A percentile compares a stretch with the other conserved stretches of the same genome.
These are phyloP conservation scores for Helotiales sp. DNA, from an alignment of 2,329 filamentous ascomycete species.

Conservation along the genomic window DNA sequence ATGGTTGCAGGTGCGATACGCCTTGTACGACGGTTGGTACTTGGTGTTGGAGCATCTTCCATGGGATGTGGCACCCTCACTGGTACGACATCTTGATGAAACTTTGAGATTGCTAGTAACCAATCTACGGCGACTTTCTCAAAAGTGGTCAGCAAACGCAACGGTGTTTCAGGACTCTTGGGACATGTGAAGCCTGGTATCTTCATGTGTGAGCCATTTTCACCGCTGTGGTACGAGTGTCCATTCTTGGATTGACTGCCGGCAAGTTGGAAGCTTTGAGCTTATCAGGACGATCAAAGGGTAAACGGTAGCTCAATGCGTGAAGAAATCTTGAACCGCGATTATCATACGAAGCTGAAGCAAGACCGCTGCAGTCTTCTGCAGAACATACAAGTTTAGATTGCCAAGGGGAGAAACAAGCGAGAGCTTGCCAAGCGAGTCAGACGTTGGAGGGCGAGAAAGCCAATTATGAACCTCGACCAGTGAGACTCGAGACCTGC, in stretches of 20 bases:
- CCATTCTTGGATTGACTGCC: constrained; percentile 2
- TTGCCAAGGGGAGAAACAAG: constrained; percentile 3
- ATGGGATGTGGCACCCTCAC: background rate
- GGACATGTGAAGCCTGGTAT: background rate
- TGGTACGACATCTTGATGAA: no score
- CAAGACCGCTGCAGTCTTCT: constrained; percentile 1
- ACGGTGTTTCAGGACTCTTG: constrained; percentile 3
- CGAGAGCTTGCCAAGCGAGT: constrained; percentile 11
- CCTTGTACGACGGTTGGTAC: background rate
- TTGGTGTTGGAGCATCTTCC: background rate
- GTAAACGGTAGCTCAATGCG: constrained; percentile 14
- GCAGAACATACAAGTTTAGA: constrained; percentile 8
- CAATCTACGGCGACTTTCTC: background rate
- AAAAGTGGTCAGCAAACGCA: background rate
- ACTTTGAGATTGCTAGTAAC: no score
- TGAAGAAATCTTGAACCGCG: constrained; percentile 6
- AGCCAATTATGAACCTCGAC: constrained; percentile 9
- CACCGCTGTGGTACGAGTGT: background rate
- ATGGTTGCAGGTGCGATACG: background rate
- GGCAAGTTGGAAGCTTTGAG: constrained; percentile 18
- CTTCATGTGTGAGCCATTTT: constrained; percentile 1
- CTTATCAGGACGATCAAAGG: constrained; percentile 16
- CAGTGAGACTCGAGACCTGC: constrained; percentile 6
- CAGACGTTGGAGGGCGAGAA: constrained; percentile 7
- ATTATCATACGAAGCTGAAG: constrained; percentile 22